Evolutionary conservation across 768 basidiomycete genomes (phyloP).

Genomic region (Pleurotus djamor): DNA sequence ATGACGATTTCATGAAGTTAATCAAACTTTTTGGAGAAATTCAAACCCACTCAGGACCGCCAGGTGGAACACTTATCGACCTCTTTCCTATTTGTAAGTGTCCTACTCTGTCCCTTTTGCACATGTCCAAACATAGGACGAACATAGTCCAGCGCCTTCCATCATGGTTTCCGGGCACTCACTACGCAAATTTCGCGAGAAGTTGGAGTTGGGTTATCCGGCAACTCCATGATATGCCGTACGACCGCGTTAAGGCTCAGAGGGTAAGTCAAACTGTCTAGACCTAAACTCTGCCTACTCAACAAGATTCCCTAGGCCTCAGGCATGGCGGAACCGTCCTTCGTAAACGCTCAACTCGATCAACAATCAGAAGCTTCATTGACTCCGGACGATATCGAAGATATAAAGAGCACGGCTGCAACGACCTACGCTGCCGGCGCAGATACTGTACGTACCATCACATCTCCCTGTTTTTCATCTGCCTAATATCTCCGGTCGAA

Average conservation of each 20-base stretch:
- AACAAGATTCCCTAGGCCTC: background rate
- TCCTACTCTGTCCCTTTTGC: background rate
- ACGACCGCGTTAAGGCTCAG: background rate
- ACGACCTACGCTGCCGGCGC: background rate
- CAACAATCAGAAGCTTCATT: background rate
- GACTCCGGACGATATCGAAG: background rate
- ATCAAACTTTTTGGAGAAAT: background rate
- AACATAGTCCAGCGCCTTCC: background rate
- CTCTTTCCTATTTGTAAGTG: conserved; percentile 11
- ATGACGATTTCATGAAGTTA: conserved; percentile 13
- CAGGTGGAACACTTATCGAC: conserved; percentile 14
- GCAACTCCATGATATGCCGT: conserved; percentile 2
- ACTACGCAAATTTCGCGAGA: conserved; percentile 5
- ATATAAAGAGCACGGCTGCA: background rate
- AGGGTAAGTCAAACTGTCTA: background rate
- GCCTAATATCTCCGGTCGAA: background rate
- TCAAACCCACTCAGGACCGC: background rate
- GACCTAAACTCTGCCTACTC: too few species aligned
- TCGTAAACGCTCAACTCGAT: conserved; percentile 2
- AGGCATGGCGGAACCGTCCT: background rate
- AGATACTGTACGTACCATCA: background rate
- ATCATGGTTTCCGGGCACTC: conserved; percentile 5
- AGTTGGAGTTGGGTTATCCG: background rate
- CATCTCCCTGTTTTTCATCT: background rate
- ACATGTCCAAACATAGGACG: background rate